phyloP scores from a whole-genome alignment of 73 alveolate genomes.

The Loxodes magnus region DNA sequence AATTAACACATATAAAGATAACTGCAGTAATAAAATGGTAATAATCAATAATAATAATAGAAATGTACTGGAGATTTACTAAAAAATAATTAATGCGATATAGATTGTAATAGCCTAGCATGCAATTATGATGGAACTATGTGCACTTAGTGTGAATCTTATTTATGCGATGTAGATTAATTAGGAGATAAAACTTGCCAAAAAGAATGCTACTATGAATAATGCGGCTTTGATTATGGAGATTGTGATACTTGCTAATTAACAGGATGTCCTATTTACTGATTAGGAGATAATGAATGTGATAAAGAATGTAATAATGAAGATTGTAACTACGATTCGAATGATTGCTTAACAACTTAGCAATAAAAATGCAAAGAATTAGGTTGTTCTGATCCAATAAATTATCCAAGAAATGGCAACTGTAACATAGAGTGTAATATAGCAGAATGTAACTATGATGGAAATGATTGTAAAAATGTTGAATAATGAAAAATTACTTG shows the following conservation, averaged over 20 bases:
- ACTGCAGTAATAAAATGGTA: too few species aligned
- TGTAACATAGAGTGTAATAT: too few species aligned
- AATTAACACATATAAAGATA: too few species aligned
- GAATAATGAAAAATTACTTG: too few species aligned
- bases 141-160: neutral
- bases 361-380: too few species aligned
- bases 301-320: neutral
- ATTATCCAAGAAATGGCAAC: too few species aligned
- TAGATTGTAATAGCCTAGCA: neutral
- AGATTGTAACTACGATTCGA: neutral
- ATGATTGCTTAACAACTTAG: too few species aligned
- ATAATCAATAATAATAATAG: too few species aligned
- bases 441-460: too few species aligned
- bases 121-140: neutral
- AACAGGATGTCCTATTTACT: neutral
- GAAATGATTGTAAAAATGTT: too few species aligned
- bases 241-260: neutral
- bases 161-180: neutral
- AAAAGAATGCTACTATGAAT: neutral
- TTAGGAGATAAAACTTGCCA: neutral
- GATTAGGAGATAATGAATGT: neutral
- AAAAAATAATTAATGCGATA: neutral
- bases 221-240: neutral
- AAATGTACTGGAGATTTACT: too few species aligned
- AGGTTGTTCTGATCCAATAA: too few species aligned